These are phyloP conservation scores for Pythium myriotylum DNA, from an alignment of 352 stramenopile species.

Conservation along the genomic window DNA sequence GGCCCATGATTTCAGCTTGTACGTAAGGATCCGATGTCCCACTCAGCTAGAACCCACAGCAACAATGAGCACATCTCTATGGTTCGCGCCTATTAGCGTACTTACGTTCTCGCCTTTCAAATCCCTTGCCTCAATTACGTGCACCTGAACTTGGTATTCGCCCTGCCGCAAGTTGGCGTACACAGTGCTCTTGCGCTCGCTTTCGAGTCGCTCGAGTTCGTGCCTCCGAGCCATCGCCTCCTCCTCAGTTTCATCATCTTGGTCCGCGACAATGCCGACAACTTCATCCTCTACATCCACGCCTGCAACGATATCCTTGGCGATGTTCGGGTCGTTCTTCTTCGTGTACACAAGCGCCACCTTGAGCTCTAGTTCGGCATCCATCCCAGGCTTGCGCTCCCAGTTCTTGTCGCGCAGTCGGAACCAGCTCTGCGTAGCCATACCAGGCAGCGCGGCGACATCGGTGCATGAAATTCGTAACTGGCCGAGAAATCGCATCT, in stretches of 20 bases:
- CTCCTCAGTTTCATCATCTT: constrained; percentile 81
- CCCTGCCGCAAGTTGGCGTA: constrained; percentile 64
- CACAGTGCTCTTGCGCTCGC: constrained; percentile 46
- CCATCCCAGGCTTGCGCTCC: constrained; percentile 35
- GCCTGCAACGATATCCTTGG: constrained; percentile 18
- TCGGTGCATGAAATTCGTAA: constrained; percentile 57
- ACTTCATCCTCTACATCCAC: constrained; percentile 26
- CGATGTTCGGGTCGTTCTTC: constrained; percentile 51
- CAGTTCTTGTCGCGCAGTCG: constrained; percentile 49
- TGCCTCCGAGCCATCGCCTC: constrained; percentile 40
- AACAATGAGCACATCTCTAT: neutral
- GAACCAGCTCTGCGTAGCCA: constrained; percentile 67
- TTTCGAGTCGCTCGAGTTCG: constrained; percentile 56
- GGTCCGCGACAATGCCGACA: constrained; percentile 47
- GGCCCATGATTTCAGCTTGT: constrained; percentile 71
- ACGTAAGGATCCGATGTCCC: constrained; percentile 91
- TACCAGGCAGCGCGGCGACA: constrained; percentile 54
- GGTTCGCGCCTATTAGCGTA: neutral
- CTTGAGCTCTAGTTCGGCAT: constrained; percentile 62
- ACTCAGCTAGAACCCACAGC: constrained; percentile 44
- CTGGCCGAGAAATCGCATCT: constrained; percentile 74
- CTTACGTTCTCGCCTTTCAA: constrained; percentile 87
- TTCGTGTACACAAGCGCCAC: constrained; percentile 67
- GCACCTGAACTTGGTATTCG: constrained; percentile 85
- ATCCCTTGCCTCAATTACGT: constrained; percentile 75